phyloP scores from a whole-genome alignment of 768 basidiomycete species.

The Clitopilus passeckerianus region DNA sequence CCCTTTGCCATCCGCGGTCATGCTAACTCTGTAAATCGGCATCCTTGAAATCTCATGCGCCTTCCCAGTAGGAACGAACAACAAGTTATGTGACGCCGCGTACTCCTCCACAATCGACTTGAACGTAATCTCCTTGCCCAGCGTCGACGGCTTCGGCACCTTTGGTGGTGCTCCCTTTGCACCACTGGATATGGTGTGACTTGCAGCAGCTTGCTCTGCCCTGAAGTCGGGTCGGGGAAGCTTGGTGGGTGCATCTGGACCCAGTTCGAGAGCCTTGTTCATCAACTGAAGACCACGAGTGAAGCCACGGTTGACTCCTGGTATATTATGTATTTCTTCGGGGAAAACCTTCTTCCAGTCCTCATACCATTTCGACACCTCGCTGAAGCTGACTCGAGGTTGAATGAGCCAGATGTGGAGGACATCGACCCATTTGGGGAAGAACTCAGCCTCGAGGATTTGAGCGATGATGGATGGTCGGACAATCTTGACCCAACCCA shows the following conservation, averaged over 20 bases:
- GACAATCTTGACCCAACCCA: conserved; percentile 73
- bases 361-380: conserved; percentile 90
- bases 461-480: conserved; percentile 76
- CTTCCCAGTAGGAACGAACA: conserved; percentile 86
- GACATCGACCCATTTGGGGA: conserved; percentile 94
- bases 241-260: conserved; percentile 65
- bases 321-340: conserved; percentile 58
- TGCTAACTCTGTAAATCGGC: conserved; percentile 83
- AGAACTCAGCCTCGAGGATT: conserved; percentile 87
- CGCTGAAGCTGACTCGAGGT: conserved; percentile 81
- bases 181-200: conserved; percentile 19
- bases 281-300: conserved; percentile 87
- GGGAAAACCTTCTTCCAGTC: conserved; percentile 86
- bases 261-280: conserved; percentile 89
- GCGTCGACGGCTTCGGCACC: conserved; percentile 37
- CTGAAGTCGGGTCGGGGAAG: conserved; percentile 65
- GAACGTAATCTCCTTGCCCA: conserved; percentile 86
- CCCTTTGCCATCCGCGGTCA: conserved; percentile 74
- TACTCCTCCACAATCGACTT: conserved; percentile 88
- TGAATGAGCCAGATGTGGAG: conserved; percentile 93
- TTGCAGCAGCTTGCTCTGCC: conserved; percentile 33
- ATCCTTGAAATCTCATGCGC: conserved; percentile 83
- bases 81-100: conserved; percentile 77
- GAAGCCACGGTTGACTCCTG: conserved; percentile 74
- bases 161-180: conserved; percentile 25